These are phyloP conservation scores for Arachnomyces sp. DNA, from an alignment of 2,329 filamentous ascomycete genomes.

Conservation along the genomic window DNA sequence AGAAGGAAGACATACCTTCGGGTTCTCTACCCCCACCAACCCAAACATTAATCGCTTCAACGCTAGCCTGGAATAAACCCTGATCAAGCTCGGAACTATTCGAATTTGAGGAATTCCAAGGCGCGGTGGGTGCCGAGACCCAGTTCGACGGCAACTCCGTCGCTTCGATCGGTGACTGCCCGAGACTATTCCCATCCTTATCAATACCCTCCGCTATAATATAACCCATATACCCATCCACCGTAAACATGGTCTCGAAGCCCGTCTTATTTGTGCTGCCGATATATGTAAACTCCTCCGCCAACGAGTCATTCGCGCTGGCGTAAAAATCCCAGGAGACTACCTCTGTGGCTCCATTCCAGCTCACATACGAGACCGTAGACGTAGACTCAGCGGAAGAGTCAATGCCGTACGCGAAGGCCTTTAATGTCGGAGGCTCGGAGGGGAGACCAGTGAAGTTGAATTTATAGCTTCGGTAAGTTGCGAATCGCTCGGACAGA, in stretches of 20 bases:
- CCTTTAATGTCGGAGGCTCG: constrained; percentile 23
- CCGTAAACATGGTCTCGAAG: constrained; percentile 30
- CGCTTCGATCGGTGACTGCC: constrained; percentile 12
- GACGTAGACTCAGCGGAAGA: constrained; percentile 17
- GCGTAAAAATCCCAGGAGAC: constrained; percentile 26
- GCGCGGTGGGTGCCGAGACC: too few species aligned
- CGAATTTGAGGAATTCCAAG: too few species aligned
- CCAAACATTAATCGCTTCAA: too few species aligned
- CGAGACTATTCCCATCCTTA: constrained; percentile 17
- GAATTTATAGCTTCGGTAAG: constrained; percentile 33
- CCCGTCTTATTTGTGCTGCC: constrained; percentile 23
- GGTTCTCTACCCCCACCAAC: too few species aligned
- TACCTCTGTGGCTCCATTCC: constrained; percentile 33
- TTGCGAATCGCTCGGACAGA: constrained; percentile 20
- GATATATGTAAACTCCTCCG: constrained; percentile 7
- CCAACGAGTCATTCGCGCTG: constrained; percentile 17
- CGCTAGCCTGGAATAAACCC: too few species aligned
- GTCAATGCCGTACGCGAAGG: constrained; percentile 19
- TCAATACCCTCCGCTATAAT: constrained; percentile 24
- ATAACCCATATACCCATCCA: constrained; percentile 24
- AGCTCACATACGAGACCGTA: constrained; percentile 25
- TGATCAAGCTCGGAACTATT: too few species aligned
- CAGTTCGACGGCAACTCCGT: constrained; percentile 11
- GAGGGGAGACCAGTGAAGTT: constrained; percentile 27
- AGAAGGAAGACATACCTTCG: too few species aligned